Conservation (phyloP, 2,329 filamentous ascomycete genomes). For the Neofusicoccum sp. region DNA sequence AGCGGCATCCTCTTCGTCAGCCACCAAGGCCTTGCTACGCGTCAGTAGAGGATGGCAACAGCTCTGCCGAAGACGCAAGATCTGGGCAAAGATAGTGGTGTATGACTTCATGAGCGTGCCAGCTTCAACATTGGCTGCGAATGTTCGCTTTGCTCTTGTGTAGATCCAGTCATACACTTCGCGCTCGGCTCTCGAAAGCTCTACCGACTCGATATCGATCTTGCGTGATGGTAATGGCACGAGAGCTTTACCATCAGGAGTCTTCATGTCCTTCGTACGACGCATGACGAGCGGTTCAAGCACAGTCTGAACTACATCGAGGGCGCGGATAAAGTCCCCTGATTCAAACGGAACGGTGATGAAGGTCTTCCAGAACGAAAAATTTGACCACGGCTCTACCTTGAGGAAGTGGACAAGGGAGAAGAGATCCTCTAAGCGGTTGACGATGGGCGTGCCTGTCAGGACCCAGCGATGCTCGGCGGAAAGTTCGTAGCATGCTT, state of each 20-base stretch:
- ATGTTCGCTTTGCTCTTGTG: conserved; percentile 75
- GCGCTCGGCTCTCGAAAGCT: conserved; percentile 78
- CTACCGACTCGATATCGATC: conserved; percentile 82
- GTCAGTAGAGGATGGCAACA: conserved; percentile 93
- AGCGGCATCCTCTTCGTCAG: conserved; percentile 82
- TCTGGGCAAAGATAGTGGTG: conserved; percentile 96
- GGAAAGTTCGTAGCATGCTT: conserved; percentile 86
- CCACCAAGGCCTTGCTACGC: conserved; percentile 76
- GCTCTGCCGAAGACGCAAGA: conserved; percentile 84
- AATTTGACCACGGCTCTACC: conserved; percentile 97
- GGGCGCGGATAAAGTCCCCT: conserved; percentile 85
- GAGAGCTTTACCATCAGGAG: conserved; percentile 75
- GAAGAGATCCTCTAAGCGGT: conserved; percentile 91
- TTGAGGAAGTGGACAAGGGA: conserved; percentile 87
- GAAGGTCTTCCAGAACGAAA: conserved; percentile 98
- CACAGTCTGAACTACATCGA: conserved; percentile 96
- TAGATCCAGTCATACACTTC: conserved; percentile 94
- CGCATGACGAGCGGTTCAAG: conserved; percentile 93
- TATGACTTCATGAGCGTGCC: conserved; percentile 94
- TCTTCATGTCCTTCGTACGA: conserved; percentile 97
- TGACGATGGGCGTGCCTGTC: conserved; percentile 95
- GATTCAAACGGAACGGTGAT: conserved; percentile 97
- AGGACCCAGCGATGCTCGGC: conserved; percentile 88
- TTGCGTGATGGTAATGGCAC: conserved; percentile 79
- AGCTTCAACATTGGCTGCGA: conserved; percentile 82